Base-by-base conservation (phyloP, 2,329 filamentous ascomycete species). In the Pleoardoris graminearum region DNA sequence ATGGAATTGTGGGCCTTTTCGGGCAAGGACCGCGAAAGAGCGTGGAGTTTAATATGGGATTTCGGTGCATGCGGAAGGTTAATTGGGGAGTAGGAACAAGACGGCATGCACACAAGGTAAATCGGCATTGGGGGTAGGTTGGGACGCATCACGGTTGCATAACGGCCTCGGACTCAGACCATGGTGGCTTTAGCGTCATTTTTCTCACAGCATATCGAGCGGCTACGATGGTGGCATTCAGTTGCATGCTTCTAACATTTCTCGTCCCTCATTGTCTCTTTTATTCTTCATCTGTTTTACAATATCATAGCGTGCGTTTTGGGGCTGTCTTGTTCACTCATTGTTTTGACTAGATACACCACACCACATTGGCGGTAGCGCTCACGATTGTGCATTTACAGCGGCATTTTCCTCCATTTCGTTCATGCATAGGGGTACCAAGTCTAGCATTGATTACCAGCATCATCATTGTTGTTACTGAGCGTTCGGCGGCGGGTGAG, bases 151-250 rank as follows among this genome's bases (percentile, higher is more conserved):
- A 43, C 35, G 52, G 47, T 56, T 58, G 57, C 59, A 59, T 60
- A 57, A 53, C 51, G 53, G 55, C 51, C 37, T 54, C 58, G 59
- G 51, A 38, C 33, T 37, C 54, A 63, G 51, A 51, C 54, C 55
- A 61, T 42, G 55, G 55, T 51, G 53, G 54, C 60, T 59, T 57
- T 55, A 51, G 53, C 52, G 53, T 60, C 48, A 53, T 37, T 53
- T 48, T 54, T 37, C 27, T 42, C 32, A 42, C 50, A 50, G 58
- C 57, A 54, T 50, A 58, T 56, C 50, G 58, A 67, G 63, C 59
- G 63, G 61, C 38, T 61, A 73, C 58, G 67, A 64, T 67, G 65
- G 62, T 69, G 67, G 66, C 69, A 73, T 73, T 73, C 71, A 72
- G 69, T 68, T 50, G 60, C 61, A 52, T 57, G 56, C 53, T 61